These are phyloP conservation scores for Phalaenopsis equestris DNA, from an alignment of 106 monocot species.

Conservation along the genomic window DNA sequence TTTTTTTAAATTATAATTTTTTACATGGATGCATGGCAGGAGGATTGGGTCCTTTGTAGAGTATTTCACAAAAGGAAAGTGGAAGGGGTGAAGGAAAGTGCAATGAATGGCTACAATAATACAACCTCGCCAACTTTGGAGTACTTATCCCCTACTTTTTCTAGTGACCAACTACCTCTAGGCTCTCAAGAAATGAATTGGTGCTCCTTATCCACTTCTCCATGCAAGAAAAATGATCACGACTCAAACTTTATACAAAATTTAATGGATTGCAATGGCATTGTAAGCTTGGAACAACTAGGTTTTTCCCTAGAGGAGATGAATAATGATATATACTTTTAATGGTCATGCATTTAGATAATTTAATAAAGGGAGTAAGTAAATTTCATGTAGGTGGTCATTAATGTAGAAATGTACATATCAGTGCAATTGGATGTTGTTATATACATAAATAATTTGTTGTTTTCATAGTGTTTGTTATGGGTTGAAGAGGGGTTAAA, in stretches of 20 bases:
- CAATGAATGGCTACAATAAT: neutral
- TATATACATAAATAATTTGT: no score
- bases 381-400: no score
- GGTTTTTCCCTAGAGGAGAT: neutral
- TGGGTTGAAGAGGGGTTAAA: no score
- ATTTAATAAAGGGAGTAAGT: no score
- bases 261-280: neutral
- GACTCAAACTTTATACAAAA: neutral
- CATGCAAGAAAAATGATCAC: neutral
- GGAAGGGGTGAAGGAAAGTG: neutral
- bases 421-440: no score
- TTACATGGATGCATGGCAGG: neutral
- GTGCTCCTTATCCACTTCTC: neutral
- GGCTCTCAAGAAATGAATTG: neutral
- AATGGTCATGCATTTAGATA: neutral
- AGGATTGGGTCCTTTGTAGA: constrained; percentile 11
- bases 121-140: neutral
- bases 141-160: neutral
- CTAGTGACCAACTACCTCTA: no score
- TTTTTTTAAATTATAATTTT: no score
- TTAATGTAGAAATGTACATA: no score
- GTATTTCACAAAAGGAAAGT: neutral
- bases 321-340: neutral
- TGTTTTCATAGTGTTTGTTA: no score
- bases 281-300: neutral